Percentiles rank a stretch among this genome's conserved stretches.
Conservation (phyloP, 1,284 basidiomycete species). For the Phylloporus sp. region DNA sequence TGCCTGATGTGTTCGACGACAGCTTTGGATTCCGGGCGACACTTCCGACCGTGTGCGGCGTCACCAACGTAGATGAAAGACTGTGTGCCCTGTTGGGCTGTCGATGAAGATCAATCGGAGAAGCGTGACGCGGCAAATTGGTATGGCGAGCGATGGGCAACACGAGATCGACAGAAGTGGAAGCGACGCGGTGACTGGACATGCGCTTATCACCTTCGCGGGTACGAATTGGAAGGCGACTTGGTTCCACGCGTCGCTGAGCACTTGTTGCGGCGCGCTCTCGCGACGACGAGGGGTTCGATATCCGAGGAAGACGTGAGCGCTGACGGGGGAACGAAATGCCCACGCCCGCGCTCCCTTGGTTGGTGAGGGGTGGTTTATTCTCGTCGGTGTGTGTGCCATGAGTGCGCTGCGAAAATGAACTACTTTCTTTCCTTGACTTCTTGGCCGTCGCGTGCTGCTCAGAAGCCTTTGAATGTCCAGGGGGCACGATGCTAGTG, state of each 20-base stretch:
- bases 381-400: constrained; percentile 30
- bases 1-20: constrained; percentile 22
- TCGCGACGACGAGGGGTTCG: constrained; percentile 14
- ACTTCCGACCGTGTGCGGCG: constrained; percentile 11
- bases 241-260: constrained; percentile 12
- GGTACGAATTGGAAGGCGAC: constrained; percentile 13
- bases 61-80: constrained; percentile 15
- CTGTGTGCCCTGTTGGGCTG: constrained; percentile 18
- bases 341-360: constrained; percentile 7
- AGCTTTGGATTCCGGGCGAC: constrained; percentile 4
- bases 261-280: constrained; percentile 8
- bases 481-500: neutral
- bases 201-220: constrained; percentile 25
- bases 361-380: constrained; percentile 16
- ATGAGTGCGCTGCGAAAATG: neutral
- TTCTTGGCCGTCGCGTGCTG: constrained; percentile 11
- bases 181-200: constrained; percentile 24
- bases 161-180: constrained; percentile 32
- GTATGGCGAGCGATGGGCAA: constrained; percentile 11
- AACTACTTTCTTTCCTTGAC: constrained; percentile 6
- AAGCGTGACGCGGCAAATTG: constrained; percentile 19
- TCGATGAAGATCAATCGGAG: constrained; percentile 33
- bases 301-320: constrained; percentile 18
- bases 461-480: neutral
- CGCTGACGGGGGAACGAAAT: constrained; percentile 28